Evolutionary conservation across 2,329 filamentous ascomycete species (phyloP), one percentile per base, ranked within the genome.

Genomic region (Aspergillus intermedius): DNA sequence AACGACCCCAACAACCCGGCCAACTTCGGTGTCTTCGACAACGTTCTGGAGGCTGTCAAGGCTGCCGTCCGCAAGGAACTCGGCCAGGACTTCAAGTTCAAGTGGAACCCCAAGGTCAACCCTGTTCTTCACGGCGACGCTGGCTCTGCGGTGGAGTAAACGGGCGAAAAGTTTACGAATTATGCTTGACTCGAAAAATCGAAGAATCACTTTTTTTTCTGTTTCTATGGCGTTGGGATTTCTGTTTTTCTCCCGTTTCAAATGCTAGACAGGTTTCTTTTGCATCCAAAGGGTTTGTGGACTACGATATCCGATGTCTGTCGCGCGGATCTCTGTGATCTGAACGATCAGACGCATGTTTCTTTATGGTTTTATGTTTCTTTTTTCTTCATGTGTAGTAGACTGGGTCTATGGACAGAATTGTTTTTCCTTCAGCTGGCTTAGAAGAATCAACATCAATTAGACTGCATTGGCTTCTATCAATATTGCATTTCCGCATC

Each of bases 1-100:
- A 89, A 89, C 63, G 86, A 89, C 62, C 77, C 84, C 67, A 76
- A 87, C 71, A 89, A 87, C 71, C 86, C 86, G 1, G 86, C 86
- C 62, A 86, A 78, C 72, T 88, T 88, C 62, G 86, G 86, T 55
- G 85, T 89, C 37, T 89, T 89, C 71, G 67, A 74, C 51, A 87
- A 87, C 60, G 86, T 89, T 10, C 74, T 87, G 39, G 83, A 87
- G 56, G 85, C 85, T 0, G 83, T 89, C 46, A 76, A 82, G 70
- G 74, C 81, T 1, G 84, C 84, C 4, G 73, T 88, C 54, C 74
- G 75, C 60, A 86, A 86, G 72, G 76, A 89, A 71, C 71, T 89
- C 5, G 85, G 86, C n/a, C 62, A 81, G 39, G 84, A 88, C 57
- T 89, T 89, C 74, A 79, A 81, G 74, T 83, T 87, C 67, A 77